A percentile compares a stretch with the other conserved stretches of the same genome.
These are phyloP conservation scores for Babesia gibsoni DNA, from an alignment of 169 alveolate genomes.

Conservation along the genomic window DNA sequence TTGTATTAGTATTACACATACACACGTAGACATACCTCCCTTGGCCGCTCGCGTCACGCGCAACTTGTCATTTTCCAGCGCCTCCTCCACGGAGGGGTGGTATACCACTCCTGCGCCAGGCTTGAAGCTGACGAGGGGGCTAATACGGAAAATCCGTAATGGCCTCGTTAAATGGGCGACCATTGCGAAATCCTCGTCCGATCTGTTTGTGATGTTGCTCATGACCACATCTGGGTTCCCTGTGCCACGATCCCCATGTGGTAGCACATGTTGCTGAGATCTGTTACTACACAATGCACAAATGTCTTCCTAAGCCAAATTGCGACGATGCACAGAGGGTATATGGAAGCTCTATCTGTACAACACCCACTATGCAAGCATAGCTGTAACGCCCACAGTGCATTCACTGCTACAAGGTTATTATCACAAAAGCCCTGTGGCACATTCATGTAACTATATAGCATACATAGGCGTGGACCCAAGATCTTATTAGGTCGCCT, in stretches of 20 bases:
- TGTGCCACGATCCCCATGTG: neutral
- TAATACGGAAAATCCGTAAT: slow-evolving; percentile 64
- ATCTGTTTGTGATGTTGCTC: neutral
- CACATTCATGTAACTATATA: no score
- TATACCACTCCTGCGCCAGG: slow-evolving; percentile 77
- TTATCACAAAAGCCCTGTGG: no score
- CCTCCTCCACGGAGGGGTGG: slow-evolving; percentile 65
- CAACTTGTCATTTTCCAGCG: slow-evolving; percentile 31
- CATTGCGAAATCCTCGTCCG: slow-evolving; percentile 36
- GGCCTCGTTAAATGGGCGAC: slow-evolving; percentile 59
- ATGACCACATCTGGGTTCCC: no score
- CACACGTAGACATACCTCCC: slow-evolving; percentile 25
- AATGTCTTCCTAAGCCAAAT: neutral
- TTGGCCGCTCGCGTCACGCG: slow-evolving; percentile 43
- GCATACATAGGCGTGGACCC: no score
- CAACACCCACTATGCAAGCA: no score
- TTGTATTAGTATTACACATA: neutral
- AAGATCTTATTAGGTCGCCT: no score
- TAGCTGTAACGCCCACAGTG: no score
- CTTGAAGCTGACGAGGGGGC: slow-evolving; percentile 74
- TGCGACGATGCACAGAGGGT: neutral
- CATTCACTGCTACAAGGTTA: no score
- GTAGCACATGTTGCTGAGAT: neutral
- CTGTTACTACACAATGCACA: neutral
- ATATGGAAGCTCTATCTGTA: no score